Evolutionary conservation across 768 basidiomycete genomes (phyloP).

Genomic region (Gautieria morchelliformis): DNA sequence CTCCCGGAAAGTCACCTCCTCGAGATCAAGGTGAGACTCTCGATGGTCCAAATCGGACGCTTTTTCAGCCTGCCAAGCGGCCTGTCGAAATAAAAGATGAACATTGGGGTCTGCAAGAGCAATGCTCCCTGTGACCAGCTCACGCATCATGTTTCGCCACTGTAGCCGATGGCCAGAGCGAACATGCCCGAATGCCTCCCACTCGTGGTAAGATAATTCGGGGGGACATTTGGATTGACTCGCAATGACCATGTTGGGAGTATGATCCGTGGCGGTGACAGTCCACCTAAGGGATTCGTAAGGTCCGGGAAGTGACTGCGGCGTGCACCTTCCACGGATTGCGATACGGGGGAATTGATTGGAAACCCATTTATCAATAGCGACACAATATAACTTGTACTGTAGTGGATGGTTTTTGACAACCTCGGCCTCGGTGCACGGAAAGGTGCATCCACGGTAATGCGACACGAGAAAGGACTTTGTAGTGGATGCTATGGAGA

Average conservation of each 20-base stretch:
- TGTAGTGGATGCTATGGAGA: slow-evolving; percentile 27
- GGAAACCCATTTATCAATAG: slow-evolving; percentile 8
- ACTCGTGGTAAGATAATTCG: slow-evolving; percentile 36
- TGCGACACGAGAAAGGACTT: slow-evolving; percentile 26
- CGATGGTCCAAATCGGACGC: slow-evolving; percentile 10
- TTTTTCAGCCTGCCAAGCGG: slow-evolving; percentile 34
- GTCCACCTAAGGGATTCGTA: slow-evolving; percentile 30
- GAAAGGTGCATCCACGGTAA: slow-evolving; percentile 16
- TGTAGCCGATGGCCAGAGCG: slow-evolving; percentile 37
- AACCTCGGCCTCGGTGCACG: slow-evolving; percentile 12
- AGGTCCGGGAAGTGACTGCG: slow-evolving; percentile 21
- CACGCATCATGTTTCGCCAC: slow-evolving; percentile 43
- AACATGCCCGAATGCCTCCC: slow-evolving; percentile 33
- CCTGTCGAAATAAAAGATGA: slow-evolving; percentile 33
- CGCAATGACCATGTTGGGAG: slow-evolving; percentile 35
- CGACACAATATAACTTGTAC: slow-evolving; percentile 24
- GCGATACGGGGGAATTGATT: slow-evolving; percentile 11
- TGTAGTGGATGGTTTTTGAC: slow-evolving; percentile 22
- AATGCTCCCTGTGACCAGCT: slow-evolving; percentile 30
- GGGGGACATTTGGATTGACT: slow-evolving; percentile 31
- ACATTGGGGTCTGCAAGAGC: slow-evolving; percentile 32
- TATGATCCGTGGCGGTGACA: slow-evolving; percentile 22
- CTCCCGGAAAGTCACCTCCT: slow-evolving; percentile 23
- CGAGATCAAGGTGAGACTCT: slow-evolving; percentile 34
- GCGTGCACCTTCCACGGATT: slow-evolving; percentile 19